Evolutionary conservation across 2,329 filamentous ascomycete species (phyloP).

Genomic region (Fusarium avenaceum): DNA sequence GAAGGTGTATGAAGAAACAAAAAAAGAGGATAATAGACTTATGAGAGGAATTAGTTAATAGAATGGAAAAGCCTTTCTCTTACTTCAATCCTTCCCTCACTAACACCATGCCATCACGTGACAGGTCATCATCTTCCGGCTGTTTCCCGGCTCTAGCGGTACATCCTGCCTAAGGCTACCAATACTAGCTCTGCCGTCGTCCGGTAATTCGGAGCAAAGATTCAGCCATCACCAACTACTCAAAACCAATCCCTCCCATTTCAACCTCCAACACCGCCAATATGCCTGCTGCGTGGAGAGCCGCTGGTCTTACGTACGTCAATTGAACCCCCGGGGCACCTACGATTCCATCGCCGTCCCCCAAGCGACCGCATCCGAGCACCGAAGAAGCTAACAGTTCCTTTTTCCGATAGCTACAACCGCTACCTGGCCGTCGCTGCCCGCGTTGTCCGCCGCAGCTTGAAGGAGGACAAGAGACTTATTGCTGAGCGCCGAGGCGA

Average conservation of each 20-base stretch:
- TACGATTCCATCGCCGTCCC: slow-evolving; percentile 9
- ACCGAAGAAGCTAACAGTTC: slow-evolving; percentile 53
- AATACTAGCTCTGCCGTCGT: slow-evolving; percentile 44
- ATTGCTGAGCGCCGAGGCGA: slow-evolving; percentile 89
- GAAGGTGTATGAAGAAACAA: background rate
- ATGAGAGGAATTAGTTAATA: background rate
- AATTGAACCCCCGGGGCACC: slow-evolving; percentile 47
- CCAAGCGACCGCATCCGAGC: slow-evolving; percentile 37
- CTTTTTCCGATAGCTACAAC: slow-evolving; percentile 84
- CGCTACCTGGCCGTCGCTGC: slow-evolving; percentile 97
- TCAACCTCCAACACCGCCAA: slow-evolving; percentile 65
- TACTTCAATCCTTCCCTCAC: background rate
- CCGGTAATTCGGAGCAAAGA: slow-evolving; percentile 54
- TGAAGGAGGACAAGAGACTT: slow-evolving; percentile 95
- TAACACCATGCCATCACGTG: slow-evolving; percentile 27
- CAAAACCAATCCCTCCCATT: slow-evolving; percentile 48
- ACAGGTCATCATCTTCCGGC: background rate
- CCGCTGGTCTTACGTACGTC: slow-evolving; percentile 93
- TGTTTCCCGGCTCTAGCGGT: slow-evolving; percentile 32
- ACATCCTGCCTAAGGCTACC: slow-evolving; percentile 51
- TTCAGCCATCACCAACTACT: slow-evolving; percentile 54
- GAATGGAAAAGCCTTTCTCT: background rate
- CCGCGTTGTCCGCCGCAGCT: slow-evolving; percentile 93
- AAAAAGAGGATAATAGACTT: background rate
- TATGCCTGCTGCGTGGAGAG: slow-evolving; percentile 99